Evolutionary conservation across 495 filamentous ascomycete species (phyloP).

Genomic region (Penicillium paradoxum): DNA sequence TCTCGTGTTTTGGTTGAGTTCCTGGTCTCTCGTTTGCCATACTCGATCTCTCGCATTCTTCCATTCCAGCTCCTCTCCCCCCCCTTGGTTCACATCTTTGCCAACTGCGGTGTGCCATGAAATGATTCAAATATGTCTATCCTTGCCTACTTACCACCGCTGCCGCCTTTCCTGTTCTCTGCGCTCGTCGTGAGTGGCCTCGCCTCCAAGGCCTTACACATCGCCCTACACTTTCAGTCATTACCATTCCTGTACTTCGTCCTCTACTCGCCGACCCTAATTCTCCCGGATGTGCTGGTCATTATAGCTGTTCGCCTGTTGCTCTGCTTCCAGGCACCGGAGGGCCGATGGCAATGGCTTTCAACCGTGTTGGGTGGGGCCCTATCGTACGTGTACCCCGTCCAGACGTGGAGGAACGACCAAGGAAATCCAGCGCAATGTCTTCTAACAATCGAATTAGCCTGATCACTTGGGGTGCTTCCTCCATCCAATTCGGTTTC

Average conservation of each 20-base stretch:
- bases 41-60: background rate
- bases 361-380: constrained; percentile 25
- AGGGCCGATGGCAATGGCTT: constrained; percentile 22
- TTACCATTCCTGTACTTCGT: constrained; percentile 36
- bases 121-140: constrained; percentile 23
- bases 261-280: constrained; percentile 33
- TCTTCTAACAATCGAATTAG: constrained; percentile 14
- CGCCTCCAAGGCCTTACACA: constrained; percentile 33
- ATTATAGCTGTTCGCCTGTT: constrained; percentile 27
- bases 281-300: constrained; percentile 33
- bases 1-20: background rate
- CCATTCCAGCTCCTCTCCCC: background rate
- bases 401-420: background rate
- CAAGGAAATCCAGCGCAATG: background rate
- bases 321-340: constrained; percentile 22
- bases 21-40: background rate
- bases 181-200: constrained; percentile 32
- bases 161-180: constrained; percentile 32
- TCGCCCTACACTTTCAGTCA: constrained; percentile 32
- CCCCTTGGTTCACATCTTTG: background rate
- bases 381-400: constrained; percentile 26
- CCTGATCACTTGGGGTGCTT: constrained; percentile 28
- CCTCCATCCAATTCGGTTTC: constrained; percentile 39
- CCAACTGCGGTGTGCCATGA: constrained; percentile 11
- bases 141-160: constrained; percentile 20